Conservation (phyloP, 345 rosid genomes). For the Psidium guajava region DNA sequence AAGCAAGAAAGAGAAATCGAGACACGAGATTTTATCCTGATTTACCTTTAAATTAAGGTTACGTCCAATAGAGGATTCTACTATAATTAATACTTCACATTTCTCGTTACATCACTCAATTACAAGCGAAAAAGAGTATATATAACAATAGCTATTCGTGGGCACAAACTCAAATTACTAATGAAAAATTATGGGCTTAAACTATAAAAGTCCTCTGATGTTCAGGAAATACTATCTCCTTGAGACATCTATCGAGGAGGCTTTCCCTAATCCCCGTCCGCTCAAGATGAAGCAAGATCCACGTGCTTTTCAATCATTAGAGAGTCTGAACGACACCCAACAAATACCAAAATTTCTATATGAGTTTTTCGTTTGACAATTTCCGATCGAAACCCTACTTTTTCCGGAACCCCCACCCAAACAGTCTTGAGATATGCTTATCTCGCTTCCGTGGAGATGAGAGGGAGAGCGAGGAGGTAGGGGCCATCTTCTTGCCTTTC, state of each 20-base stretch:
- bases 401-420: neutral
- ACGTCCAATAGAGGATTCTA: neutral
- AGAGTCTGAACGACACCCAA: neutral
- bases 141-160: neutral
- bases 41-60: neutral
- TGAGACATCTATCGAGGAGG: neutral
- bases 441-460: neutral
- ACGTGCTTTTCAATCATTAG: rapidly evolving
- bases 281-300: neutral
- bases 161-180: rapidly evolving
- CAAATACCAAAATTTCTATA: too few species aligned
- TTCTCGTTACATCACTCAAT: neutral
- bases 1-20: too few species aligned
- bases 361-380: neutral
- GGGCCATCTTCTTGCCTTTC: neutral
- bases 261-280: neutral
- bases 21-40: too few species aligned
- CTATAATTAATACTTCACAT: neutral
- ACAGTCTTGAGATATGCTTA: neutral
- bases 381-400: neutral
- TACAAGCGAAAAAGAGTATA: neutral
- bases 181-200: neutral
- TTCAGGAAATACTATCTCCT: rapidly evolving
- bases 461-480: neutral
- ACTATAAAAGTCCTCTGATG: rapidly evolving